Evolutionary conservation across 495 filamentous ascomycete species (phyloP).

Genomic region (Aspergillus egyptiacus): DNA sequence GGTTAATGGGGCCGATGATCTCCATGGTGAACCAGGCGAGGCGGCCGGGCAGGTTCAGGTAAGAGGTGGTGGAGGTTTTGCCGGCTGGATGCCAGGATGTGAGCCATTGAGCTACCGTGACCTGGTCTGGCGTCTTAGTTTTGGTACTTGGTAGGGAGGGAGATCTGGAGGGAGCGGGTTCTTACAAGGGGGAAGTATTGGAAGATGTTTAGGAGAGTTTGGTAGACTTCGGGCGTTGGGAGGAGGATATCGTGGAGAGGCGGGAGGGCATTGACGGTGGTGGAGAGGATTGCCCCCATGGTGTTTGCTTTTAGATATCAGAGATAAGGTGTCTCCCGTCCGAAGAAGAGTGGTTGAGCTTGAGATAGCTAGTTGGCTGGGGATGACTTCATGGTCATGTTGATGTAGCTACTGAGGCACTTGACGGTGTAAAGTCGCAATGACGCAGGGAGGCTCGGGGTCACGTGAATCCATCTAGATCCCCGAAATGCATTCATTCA

Average conservation of each 20-base stretch:
- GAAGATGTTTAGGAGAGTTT: conserved; percentile 43
- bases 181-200: conserved; percentile 46
- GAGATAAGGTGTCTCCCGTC: background rate
- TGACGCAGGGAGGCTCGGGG: too few relatives aligned
- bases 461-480: too few relatives aligned
- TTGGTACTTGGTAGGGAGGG: conserved; percentile 1
- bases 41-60: conserved; percentile 82
- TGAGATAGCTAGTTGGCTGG: background rate
- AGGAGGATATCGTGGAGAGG: conserved; percentile 38
- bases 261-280: conserved; percentile 18
- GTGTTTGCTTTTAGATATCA: background rate
- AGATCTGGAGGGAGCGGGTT: background rate
- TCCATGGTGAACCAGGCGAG: conserved; percentile 87
- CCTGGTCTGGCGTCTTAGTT: conserved; percentile 29
- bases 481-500: too few relatives aligned
- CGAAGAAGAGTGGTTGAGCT: too few relatives aligned
- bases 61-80: conserved; percentile 71
- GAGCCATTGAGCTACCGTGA: conserved; percentile 58
- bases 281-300: conserved; percentile 29
- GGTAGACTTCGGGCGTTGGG: conserved; percentile 45
- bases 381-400: too few relatives aligned
- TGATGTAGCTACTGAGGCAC: too few relatives aligned
- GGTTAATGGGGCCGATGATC: conserved; percentile 62
- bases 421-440: too few relatives aligned
- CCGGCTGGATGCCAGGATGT: conserved; percentile 63